These are phyloP conservation scores for Psophocarpus tetragonolobus DNA, from an alignment of 306 rosid genomes.

Conservation along the genomic window DNA sequence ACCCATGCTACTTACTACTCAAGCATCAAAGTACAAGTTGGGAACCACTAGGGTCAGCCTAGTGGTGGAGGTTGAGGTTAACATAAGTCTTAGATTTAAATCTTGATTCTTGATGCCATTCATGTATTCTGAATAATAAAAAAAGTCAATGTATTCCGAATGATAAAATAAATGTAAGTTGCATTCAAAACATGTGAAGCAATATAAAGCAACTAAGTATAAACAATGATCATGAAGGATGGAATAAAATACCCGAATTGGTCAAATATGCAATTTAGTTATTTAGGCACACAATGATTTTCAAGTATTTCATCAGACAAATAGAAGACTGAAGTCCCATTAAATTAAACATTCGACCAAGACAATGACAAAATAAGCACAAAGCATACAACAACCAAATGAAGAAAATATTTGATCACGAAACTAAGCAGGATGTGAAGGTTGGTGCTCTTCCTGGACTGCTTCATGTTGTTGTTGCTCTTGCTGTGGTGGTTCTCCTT, in stretches of 20 bases:
- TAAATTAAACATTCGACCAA: background rate
- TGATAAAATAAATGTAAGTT: too few relatives aligned
- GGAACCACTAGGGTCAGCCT: too few relatives aligned
- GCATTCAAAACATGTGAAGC: background rate
- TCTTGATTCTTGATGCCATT: too few relatives aligned
- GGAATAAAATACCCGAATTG: slow-evolving; percentile 8
- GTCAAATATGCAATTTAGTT: slow-evolving; percentile 17
- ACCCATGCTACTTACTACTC: background rate
- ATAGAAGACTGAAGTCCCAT: background rate
- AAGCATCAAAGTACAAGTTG: background rate
- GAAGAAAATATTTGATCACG: background rate
- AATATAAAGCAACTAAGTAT: background rate
- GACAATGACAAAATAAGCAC: background rate
- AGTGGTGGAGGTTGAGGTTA: too few relatives aligned
- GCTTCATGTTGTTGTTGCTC: background rate
- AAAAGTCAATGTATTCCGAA: too few relatives aligned
- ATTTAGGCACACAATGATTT: slow-evolving; percentile 5
- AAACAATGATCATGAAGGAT: background rate
- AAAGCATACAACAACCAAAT: slow-evolving; percentile 22
- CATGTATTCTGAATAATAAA: too few relatives aligned
- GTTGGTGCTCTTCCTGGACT: slow-evolving; percentile 39
- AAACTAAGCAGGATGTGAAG: slow-evolving; percentile 25
- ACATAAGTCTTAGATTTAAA: too few relatives aligned
- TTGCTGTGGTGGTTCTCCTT: slow-evolving; percentile 69
- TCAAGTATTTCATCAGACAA: background rate